phyloP scores from a whole-genome alignment of 2,329 filamentous ascomycete species.

The Talaromyces pinophilus region DNA sequence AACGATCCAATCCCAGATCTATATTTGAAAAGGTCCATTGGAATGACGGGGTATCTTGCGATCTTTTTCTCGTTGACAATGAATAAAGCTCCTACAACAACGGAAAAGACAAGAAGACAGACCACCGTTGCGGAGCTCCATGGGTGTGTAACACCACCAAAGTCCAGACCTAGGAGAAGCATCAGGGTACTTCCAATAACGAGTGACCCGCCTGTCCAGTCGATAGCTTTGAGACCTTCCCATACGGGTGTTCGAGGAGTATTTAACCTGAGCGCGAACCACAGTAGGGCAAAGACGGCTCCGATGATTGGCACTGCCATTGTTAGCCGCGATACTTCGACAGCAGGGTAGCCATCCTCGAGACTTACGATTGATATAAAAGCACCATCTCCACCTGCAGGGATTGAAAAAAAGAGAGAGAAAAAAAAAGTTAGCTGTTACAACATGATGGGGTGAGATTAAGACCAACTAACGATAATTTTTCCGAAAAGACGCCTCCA shows the following conservation, averaged over 20 bases:
- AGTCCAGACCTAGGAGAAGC: slow-evolving; percentile 76
- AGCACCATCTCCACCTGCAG: slow-evolving; percentile 55
- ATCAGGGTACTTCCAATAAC: slow-evolving; percentile 77
- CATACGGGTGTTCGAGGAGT: slow-evolving; percentile 57
- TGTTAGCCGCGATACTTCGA: not conserved
- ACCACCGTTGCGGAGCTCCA: slow-evolving; percentile 72
- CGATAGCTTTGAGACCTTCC: slow-evolving; percentile 57
- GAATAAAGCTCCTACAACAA: slow-evolving; percentile 63
- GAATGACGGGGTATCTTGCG: slow-evolving; percentile 71
- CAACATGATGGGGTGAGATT: not conserved
- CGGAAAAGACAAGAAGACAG: slow-evolving; percentile 70
- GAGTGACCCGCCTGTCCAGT: slow-evolving; percentile 58
- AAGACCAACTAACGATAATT: slow-evolving; percentile 13
- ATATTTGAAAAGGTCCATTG: slow-evolving; percentile 63
- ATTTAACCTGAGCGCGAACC: slow-evolving; percentile 59
- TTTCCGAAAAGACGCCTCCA: slow-evolving; percentile 27
- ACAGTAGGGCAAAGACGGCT: slow-evolving; percentile 55
- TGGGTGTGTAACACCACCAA: slow-evolving; percentile 69
- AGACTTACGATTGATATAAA: slow-evolving; percentile 54
- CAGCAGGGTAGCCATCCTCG: slow-evolving; percentile 1
- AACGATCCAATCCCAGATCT: slow-evolving; percentile 63
- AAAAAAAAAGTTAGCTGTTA: not conserved
- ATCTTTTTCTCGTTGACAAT: slow-evolving; percentile 67
- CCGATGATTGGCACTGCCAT: slow-evolving; percentile 54
- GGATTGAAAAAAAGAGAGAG: not conserved